Percentiles rank a stretch among this genome's conserved stretches.
Conservation (phyloP, 2,329 filamentous ascomycete species). For the Colletotrichum viniferum region DNA sequence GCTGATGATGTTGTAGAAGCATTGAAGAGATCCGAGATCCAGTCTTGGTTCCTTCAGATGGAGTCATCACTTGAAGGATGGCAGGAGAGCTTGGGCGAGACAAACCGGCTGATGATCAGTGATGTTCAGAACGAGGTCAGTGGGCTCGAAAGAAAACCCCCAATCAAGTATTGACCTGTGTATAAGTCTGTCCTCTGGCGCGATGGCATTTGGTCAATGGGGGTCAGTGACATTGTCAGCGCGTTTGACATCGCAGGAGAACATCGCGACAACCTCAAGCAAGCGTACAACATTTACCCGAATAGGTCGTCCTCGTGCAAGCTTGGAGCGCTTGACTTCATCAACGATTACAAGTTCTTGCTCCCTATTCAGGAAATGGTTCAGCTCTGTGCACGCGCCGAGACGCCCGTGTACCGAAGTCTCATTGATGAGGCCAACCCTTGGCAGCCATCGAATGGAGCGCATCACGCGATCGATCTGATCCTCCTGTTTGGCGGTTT, state of each 20-base stretch:
- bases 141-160: background rate
- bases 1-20: conserved; percentile 35
- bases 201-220: conserved; percentile 41
- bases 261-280: conserved; percentile 35
- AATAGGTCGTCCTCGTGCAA: conserved; percentile 43
- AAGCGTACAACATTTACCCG: conserved; percentile 43
- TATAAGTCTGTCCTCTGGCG: conserved; percentile 47
- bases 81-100: conserved; percentile 34
- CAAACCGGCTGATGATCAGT: conserved; percentile 42
- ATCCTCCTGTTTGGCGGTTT: conserved; percentile 46
- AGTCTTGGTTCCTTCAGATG: conserved; percentile 46
- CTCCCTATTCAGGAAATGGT: conserved; percentile 28
- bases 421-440: conserved; percentile 50
- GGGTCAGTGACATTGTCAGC: conserved; percentile 34
- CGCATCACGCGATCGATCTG: conserved; percentile 53
- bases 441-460: conserved; percentile 47
- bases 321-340: conserved; percentile 42
- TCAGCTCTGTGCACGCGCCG: conserved; percentile 16
- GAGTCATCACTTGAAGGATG: conserved; percentile 39
- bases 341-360: conserved; percentile 35
- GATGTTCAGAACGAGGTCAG: conserved; percentile 47
- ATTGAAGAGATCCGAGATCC: conserved; percentile 37
- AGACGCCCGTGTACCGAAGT: conserved; percentile 40
- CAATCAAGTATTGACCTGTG: background rate
- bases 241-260: conserved; percentile 33